A percentile compares a stretch with the other conserved stretches of the same genome.
Conservation (phyloP, 2,329 filamentous ascomycete genomes). For the Ophiostoma ulmi region DNA sequence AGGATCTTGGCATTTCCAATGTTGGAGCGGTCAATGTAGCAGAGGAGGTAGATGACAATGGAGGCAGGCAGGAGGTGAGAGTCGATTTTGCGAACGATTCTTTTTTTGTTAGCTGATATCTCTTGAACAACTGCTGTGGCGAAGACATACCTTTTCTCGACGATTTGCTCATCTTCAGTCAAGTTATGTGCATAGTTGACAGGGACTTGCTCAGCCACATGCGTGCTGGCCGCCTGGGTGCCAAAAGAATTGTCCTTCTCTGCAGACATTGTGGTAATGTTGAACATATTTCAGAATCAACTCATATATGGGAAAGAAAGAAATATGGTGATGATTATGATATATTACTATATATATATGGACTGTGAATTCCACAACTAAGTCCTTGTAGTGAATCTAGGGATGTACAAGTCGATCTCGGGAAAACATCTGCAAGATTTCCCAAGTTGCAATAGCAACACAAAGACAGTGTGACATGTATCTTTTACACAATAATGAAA, state of each 20-base stretch:
- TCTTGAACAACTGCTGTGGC: too few relatives aligned
- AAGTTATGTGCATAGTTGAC: neutral
- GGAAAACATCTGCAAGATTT: too few relatives aligned
- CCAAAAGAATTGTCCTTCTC: neutral
- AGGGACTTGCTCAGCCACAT: neutral
- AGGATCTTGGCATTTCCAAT: conserved; percentile 54
- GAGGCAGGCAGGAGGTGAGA: neutral
- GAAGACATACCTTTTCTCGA: neutral
- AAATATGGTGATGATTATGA: neutral
- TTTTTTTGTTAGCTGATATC: neutral
- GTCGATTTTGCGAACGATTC: conserved; percentile 2
- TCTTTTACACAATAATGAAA: too few relatives aligned
- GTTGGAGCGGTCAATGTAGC: neutral
- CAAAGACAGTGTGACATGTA: neutral
- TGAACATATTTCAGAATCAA: neutral
- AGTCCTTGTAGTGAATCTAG: neutral
- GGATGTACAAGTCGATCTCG: neutral
- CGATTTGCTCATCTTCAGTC: neutral
- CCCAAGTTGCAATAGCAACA: neutral
- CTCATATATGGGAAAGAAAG: too few relatives aligned
- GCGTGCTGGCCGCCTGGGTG: neutral
- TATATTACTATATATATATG: neutral
- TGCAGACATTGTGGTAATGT: neutral
- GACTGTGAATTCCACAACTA: neutral
- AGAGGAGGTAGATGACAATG: neutral